Conservation (phyloP, 179 eudicot genomes). For the Drosera spatulata region DNA sequence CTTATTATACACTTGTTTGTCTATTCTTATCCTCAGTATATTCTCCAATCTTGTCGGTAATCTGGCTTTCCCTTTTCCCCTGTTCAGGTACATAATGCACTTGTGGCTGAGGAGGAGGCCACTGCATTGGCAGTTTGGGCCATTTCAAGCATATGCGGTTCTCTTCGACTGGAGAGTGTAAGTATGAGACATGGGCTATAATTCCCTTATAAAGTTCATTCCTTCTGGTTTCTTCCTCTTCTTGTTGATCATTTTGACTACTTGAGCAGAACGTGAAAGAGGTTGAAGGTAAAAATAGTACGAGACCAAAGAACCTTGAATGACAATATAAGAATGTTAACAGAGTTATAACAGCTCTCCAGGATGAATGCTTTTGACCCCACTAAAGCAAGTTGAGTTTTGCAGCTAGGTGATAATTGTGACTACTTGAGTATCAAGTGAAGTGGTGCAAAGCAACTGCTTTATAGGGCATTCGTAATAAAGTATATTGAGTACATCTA, state of each 20-base stretch:
- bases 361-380: too few species aligned
- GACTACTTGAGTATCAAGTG: neutral
- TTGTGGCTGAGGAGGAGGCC: constrained; percentile 89
- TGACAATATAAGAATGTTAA: too few species aligned
- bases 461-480: too few species aligned
- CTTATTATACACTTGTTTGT: neutral
- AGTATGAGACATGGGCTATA: constrained; percentile 7
- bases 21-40: neutral
- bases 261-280: neutral
- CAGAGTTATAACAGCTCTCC: too few species aligned
- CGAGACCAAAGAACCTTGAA: too few species aligned
- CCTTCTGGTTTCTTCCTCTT: neutral
- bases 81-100: constrained; percentile 47
- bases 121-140: constrained; percentile 77
- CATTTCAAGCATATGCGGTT: constrained; percentile 82
- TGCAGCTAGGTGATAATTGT: neutral
- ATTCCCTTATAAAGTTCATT: neutral
- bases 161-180: constrained; percentile 85
- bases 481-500: too few species aligned
- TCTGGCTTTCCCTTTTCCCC: neutral
- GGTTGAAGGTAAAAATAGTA: too few species aligned
- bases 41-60: neutral
- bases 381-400: neutral
- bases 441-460: too few species aligned
- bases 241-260: neutral